Percentiles rank a stretch among this genome's conserved stretches.
Evolutionary conservation across 805 yeast genomes (phyloP).

Genomic region (Lipomyces mesembrius): DNA sequence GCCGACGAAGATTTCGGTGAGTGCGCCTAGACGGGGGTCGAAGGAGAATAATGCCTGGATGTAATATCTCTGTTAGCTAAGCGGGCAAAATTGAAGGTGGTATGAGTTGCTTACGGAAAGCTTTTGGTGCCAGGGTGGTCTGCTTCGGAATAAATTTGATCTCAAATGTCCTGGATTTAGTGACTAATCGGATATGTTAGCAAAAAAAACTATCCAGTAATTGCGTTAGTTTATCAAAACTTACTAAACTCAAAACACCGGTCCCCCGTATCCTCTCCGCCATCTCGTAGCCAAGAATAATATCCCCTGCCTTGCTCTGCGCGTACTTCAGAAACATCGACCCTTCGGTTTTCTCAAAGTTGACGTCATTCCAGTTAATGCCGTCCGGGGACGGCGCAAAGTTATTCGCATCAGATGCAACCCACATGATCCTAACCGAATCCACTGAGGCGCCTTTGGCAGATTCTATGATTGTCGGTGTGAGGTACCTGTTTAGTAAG

Average conservation of each 20-base stretch:
- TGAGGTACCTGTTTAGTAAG: slow-evolving; percentile 50
- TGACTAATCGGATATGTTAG: slow-evolving; percentile 12
- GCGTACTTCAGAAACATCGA: slow-evolving; percentile 45
- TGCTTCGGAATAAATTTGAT: slow-evolving; percentile 26
- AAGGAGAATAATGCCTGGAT: slow-evolving; percentile 26
- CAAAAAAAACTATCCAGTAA: background rate
- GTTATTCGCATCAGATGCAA: slow-evolving; percentile 50
- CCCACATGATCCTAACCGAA: slow-evolving; percentile 53
- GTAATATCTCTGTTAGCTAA: background rate
- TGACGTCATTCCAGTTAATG: slow-evolving; percentile 47
- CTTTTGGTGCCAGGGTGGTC: slow-evolving; percentile 24
- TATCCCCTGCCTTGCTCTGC: slow-evolving; percentile 51
- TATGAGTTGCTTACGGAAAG: slow-evolving; percentile 14
- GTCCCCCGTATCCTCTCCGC: slow-evolving; percentile 19
- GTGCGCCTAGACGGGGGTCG: slow-evolving; percentile 50
- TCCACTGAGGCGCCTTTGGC: slow-evolving; percentile 41
- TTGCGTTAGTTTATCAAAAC: background rate
- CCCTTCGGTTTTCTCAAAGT: slow-evolving; percentile 37
- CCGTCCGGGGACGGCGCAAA: slow-evolving; percentile 45
- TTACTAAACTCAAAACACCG: slow-evolving; percentile 33
- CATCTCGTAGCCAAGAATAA: slow-evolving; percentile 26
- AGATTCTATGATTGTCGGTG: slow-evolving; percentile 48
- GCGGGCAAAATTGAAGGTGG: background rate
- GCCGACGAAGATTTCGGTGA: slow-evolving; percentile 53
- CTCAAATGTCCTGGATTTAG: slow-evolving; percentile 35